Evolutionary conservation across 495 filamentous ascomycete genomes (phyloP).

Genomic region (Sordaria brevicollis): DNA sequence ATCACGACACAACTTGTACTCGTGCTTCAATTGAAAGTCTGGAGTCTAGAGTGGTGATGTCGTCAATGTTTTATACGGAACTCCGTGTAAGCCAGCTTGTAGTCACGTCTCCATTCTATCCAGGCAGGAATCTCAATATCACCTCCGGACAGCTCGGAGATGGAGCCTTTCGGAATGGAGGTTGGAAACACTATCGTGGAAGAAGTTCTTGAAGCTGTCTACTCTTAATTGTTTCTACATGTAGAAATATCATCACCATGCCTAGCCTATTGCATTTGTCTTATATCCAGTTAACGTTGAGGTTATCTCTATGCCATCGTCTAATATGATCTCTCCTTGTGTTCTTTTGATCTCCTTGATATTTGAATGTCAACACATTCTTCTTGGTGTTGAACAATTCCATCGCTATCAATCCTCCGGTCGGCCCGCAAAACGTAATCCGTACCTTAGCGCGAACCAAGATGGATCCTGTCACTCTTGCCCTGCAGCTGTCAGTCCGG

Average conservation of each 20-base stretch:
- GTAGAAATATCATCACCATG: background rate
- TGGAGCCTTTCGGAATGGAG: background rate
- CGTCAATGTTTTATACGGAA: background rate
- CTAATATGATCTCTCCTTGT: no score
- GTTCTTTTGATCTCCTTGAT: background rate
- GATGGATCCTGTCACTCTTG: background rate
- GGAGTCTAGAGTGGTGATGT: background rate
- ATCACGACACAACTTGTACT: background rate
- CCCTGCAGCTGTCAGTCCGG: background rate
- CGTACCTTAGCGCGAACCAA: background rate
- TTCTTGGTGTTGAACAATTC: background rate
- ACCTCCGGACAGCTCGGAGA: background rate
- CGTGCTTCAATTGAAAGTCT: background rate
- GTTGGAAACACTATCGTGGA: background rate
- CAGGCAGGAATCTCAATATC: background rate
- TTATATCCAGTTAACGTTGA: no score
- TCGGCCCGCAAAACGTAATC: background rate
- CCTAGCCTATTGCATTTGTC: background rate
- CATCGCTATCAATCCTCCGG: background rate
- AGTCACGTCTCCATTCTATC: background rate
- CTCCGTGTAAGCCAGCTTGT: background rate
- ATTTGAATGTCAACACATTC: background rate
- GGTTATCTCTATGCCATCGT: background rate
- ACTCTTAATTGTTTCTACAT: background rate
- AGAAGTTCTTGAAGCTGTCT: background rate